A percentile compares a stretch with the other conserved stretches of the same genome.
Conservation (phyloP, 2,329 filamentous ascomycete species). For the Aspergillus fumigatus region DNA sequence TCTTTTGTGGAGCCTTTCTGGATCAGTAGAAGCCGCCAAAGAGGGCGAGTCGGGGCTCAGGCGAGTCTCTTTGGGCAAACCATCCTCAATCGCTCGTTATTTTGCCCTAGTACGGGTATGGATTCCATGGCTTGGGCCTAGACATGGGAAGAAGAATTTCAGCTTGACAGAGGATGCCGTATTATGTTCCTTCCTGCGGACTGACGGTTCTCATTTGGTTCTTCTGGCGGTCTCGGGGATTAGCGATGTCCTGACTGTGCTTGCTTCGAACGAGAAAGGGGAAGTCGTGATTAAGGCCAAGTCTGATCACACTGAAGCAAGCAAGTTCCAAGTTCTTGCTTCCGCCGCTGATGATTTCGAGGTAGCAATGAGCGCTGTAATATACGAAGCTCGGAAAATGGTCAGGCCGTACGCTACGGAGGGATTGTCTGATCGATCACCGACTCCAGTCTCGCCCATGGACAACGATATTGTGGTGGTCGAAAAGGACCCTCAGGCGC, state of each 20-base stretch:
- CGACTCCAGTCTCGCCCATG: constrained; percentile 26
- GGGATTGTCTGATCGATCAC: constrained; percentile 5
- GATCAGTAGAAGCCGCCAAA: constrained; percentile 50
- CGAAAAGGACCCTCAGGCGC: constrained; percentile 38
- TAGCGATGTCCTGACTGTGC: constrained; percentile 63
- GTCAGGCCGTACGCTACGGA: constrained; percentile 36
- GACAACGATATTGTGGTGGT: constrained; percentile 41
- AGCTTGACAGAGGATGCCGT: constrained; percentile 72
- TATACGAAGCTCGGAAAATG: constrained; percentile 78
- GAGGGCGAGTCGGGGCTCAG: constrained; percentile 55
- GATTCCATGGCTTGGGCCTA: constrained; percentile 82
- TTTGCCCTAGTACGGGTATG: constrained; percentile 76
- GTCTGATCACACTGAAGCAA: constrained; percentile 61
- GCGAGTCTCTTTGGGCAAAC: constrained; percentile 57
- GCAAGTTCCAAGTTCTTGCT: constrained; percentile 61
- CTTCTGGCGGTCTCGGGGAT: constrained; percentile 73
- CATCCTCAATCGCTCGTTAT: constrained; percentile 65
- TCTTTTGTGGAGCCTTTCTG: constrained; percentile 49
- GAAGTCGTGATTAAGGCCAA: constrained; percentile 64
- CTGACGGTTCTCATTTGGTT: constrained; percentile 69
- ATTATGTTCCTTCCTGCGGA: constrained; percentile 69
- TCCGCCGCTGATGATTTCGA: constrained; percentile 71
- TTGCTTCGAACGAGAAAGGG: constrained; percentile 62
- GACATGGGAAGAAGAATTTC: constrained; percentile 68
- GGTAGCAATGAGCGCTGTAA: constrained; percentile 69